Conservation (phyloP, 768 basidiomycete genomes). For the Rhizopogon salebrosus region DNA sequence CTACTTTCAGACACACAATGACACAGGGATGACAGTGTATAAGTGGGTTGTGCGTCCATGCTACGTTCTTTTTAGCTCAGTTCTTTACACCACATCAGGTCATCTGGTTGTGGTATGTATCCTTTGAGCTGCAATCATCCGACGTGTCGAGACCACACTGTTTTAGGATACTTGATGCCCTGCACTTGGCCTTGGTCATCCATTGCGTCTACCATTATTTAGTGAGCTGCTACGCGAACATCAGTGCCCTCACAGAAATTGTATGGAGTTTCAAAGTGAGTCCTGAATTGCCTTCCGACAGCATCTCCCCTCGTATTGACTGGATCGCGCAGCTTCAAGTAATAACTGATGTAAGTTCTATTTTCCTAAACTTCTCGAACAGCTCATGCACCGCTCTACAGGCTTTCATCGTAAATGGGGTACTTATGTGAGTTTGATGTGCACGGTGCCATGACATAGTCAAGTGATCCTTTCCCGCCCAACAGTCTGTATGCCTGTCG, state of each 20-base stretch:
- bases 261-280: constrained; percentile 20
- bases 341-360: not conserved
- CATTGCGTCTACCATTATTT: constrained; percentile 33
- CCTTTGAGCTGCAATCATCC: not conserved
- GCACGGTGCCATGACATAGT: not conserved
- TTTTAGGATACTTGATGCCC: constrained; percentile 30
- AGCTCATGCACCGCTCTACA: not conserved
- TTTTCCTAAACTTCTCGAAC: not conserved
- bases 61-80: no score
- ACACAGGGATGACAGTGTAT: not conserved
- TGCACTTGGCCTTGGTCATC: constrained; percentile 30
- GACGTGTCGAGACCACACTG: not conserved
- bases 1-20: not conserved
- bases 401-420: not conserved
- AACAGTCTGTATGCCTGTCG: not conserved
- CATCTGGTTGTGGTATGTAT: not conserved
- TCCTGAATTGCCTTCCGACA: not conserved
- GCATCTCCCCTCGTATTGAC: not conserved
- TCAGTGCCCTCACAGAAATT: constrained; percentile 19
- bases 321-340: not conserved
- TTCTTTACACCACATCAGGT: not conserved
- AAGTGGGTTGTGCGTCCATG: not conserved
- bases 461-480: not conserved
- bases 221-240: constrained; percentile 29
- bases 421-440: not conserved